phyloP scores from a whole-genome alignment of 352 stramenopile genomes.

The Globisporangium megalacanthum region DNA sequence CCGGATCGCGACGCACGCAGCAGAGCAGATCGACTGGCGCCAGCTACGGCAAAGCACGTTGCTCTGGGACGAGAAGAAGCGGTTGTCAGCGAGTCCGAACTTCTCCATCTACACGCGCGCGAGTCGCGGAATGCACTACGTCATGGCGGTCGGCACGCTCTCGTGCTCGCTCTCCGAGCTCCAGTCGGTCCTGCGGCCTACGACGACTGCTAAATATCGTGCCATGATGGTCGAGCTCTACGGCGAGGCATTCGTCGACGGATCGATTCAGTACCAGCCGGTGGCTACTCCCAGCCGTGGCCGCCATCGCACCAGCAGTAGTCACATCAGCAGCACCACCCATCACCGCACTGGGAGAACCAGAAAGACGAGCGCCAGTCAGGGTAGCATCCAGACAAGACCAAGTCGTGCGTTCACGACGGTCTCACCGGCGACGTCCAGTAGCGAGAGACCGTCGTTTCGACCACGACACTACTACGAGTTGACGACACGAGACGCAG shows the following conservation, averaged over 20 bases:
- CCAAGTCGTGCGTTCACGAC: background rate
- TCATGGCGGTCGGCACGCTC: slow-evolving; percentile 12
- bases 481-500: background rate
- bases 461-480: background rate
- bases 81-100: slow-evolving; percentile 4
- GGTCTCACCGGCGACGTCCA: background rate
- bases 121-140: slow-evolving; percentile 18
- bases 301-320: background rate
- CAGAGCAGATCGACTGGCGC: slow-evolving; percentile 12
- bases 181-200: slow-evolving; percentile 10
- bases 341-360: background rate
- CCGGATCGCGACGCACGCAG: slow-evolving; percentile 7
- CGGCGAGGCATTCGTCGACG: slow-evolving; percentile 13
- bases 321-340: background rate
- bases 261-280: slow-evolving; percentile 12
- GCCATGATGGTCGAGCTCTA: slow-evolving; percentile 15
- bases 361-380: background rate
- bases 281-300: background rate
- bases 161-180: slow-evolving; percentile 16
- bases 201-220: slow-evolving; percentile 6
- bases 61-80: slow-evolving; percentile 17
- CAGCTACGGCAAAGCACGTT: slow-evolving; percentile 15
- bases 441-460: background rate
- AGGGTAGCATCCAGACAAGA: background rate
- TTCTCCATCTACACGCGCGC: slow-evolving; percentile 16